These are phyloP conservation scores for Aspergillus sp. DNA, from an alignment of 2,329 filamentous ascomycete species.

Conservation along the genomic window DNA sequence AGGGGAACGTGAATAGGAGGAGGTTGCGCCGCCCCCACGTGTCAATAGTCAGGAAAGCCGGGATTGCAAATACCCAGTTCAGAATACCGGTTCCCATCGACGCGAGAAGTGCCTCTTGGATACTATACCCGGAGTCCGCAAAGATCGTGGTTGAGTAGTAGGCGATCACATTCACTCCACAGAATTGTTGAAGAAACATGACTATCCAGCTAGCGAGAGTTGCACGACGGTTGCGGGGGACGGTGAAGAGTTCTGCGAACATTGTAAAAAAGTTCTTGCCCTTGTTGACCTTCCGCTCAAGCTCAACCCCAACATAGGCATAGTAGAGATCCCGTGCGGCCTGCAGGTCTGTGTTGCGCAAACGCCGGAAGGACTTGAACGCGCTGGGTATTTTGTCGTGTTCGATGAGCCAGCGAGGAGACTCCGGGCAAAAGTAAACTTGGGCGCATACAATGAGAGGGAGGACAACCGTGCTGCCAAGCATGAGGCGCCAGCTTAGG, in stretches of 20 bases:
- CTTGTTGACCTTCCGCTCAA: constrained; percentile 56
- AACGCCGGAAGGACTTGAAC: constrained; percentile 48
- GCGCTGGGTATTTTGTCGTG: constrained; percentile 47
- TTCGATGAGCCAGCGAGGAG: constrained; percentile 53
- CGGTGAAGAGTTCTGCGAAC: constrained; percentile 59
- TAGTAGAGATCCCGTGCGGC: constrained; percentile 60
- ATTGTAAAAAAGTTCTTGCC: constrained; percentile 53
- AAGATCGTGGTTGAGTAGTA: constrained; percentile 66
- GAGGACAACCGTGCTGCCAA: constrained; percentile 65
- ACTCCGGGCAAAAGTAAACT: constrained; percentile 66
- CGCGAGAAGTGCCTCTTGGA: constrained; percentile 55
- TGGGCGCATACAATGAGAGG: constrained; percentile 55
- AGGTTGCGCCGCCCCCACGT: constrained; percentile 64
- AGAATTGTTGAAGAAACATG: constrained; percentile 66
- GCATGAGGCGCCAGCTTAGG: constrained; percentile 67
- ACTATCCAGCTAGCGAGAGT: constrained; percentile 58
- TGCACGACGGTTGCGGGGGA: constrained; percentile 64
- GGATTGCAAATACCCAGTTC: constrained; percentile 65
- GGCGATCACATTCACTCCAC: constrained; percentile 57
- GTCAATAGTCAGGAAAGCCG: constrained; percentile 66
- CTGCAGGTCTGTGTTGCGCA: constrained; percentile 53
- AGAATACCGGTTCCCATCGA: constrained; percentile 65
- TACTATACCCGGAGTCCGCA: constrained; percentile 52
- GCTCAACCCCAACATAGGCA: constrained; percentile 57
- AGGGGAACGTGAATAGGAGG: constrained; percentile 62